A percentile compares a stretch with the other conserved stretches of the same genome.
These are phyloP conservation scores for Auricularia heimuer DNA, from an alignment of 768 basidiomycete genomes.

Conservation along the genomic window DNA sequence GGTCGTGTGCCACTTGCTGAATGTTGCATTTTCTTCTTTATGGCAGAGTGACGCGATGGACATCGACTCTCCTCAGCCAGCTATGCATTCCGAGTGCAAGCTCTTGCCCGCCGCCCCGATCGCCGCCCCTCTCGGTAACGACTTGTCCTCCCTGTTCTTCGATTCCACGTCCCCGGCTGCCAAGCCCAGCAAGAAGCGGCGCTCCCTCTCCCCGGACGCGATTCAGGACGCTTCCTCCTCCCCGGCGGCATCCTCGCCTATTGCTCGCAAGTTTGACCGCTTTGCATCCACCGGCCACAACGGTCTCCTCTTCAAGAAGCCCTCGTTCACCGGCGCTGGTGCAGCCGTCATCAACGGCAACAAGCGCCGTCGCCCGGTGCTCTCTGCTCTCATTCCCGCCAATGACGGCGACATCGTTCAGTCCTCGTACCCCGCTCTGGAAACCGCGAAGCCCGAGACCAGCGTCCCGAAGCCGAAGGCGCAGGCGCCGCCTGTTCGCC, in stretches of 20 bases:
- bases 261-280: slow-evolving; percentile 37
- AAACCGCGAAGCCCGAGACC: slow-evolving; percentile 7
- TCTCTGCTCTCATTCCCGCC: slow-evolving; percentile 53
- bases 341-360: slow-evolving; percentile 31
- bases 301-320: slow-evolving; percentile 27
- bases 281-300: slow-evolving; percentile 19
- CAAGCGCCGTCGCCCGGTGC: slow-evolving; percentile 57
- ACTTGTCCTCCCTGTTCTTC: slow-evolving; percentile 55
- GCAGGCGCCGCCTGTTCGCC: slow-evolving; percentile 44
- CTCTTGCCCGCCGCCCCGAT: slow-evolving; percentile 16
- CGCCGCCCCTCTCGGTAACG: slow-evolving; percentile 13
- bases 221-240: slow-evolving; percentile 31
- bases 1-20: slow-evolving; percentile 10
- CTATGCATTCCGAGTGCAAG: slow-evolving; percentile 28
- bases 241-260: slow-evolving; percentile 43
- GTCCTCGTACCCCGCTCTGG: slow-evolving; percentile 35
- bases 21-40: background rate
- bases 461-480: slow-evolving; percentile 12
- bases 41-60: slow-evolving; percentile 66
- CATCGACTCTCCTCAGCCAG: slow-evolving; percentile 41
- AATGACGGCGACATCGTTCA: slow-evolving; percentile 28
- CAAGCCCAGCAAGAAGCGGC: slow-evolving; percentile 20
- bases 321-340: slow-evolving; percentile 42
- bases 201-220: slow-evolving; percentile 21
- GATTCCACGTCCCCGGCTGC: slow-evolving; percentile 39